These are phyloP conservation scores for Ramalina intermedia DNA, from an alignment of 495 filamentous ascomycete genomes.

Conservation along the genomic window DNA sequence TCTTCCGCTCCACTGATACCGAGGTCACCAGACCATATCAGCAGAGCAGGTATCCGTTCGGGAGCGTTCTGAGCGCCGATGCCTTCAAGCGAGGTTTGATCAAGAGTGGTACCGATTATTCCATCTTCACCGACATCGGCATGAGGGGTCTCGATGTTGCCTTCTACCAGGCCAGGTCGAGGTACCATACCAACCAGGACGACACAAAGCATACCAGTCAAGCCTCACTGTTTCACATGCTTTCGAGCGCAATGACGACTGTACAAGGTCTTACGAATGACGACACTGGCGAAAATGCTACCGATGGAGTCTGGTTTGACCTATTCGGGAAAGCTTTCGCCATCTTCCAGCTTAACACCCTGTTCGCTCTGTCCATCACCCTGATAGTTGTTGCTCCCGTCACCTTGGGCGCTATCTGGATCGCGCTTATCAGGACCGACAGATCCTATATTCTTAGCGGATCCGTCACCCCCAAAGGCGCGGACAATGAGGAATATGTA, in stretches of 20 bases:
- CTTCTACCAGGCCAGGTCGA: constrained; percentile 69
- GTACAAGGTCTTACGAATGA: constrained; percentile 56
- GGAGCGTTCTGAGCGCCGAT: constrained; percentile 65
- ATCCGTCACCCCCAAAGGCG: constrained; percentile 39
- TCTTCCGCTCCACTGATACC: constrained; percentile 76
- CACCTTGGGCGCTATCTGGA: constrained; percentile 50
- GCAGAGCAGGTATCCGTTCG: constrained; percentile 60
- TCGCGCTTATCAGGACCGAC: constrained; percentile 46
- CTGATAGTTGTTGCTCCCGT: constrained; percentile 65
- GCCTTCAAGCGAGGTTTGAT: constrained; percentile 69
- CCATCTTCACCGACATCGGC: constrained; percentile 68
- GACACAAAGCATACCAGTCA: constrained; percentile 61
- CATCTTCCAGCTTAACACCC: constrained; percentile 59
- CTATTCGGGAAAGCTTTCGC: constrained; percentile 71
- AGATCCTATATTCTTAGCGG: constrained; percentile 76
- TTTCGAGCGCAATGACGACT: constrained; percentile 63
- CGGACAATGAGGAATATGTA: constrained; percentile 43
- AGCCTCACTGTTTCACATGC: constrained; percentile 85
- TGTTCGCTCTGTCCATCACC: constrained; percentile 79
- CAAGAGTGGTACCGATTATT: constrained; percentile 77
- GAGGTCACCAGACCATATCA: constrained; percentile 74
- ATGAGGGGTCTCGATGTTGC: constrained; percentile 84
- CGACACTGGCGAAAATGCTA: background rate
- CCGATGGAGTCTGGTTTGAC: constrained; percentile 83
- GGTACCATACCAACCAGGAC: constrained; percentile 89